Conservation (phyloP, 192 early-diverging fungal genomes). For the Coemansia sp. region DNA sequence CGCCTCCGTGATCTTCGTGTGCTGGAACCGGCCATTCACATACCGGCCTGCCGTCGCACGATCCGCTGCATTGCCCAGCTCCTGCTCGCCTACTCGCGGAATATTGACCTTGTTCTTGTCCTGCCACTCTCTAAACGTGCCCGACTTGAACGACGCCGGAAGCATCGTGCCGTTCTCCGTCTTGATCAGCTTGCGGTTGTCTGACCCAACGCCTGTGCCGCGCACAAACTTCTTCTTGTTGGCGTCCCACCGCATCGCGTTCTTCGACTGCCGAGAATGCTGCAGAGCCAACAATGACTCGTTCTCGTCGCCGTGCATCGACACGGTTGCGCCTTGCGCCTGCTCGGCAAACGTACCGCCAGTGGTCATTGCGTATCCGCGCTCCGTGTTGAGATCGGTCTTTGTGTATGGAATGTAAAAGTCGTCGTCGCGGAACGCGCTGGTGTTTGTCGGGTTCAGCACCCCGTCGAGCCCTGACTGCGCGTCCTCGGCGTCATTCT, state of each 20-base stretch:
- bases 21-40: constrained; percentile 66
- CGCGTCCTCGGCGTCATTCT: constrained; percentile 19
- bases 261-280: constrained; percentile 50
- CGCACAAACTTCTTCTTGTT: constrained; percentile 90
- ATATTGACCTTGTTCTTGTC: constrained; percentile 78
- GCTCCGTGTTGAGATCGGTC: constrained; percentile 83
- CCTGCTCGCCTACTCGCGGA: constrained; percentile 84
- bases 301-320: constrained; percentile 81
- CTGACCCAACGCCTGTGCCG: constrained; percentile 78
- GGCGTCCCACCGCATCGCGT: constrained; percentile 82
- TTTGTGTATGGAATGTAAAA: constrained; percentile 88
- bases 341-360: constrained; percentile 79
- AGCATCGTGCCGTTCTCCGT: constrained; percentile 90
- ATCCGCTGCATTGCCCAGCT: constrained; percentile 56
- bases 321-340: constrained; percentile 71
- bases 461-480: constrained; percentile 10
- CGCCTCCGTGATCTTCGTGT: constrained; percentile 72
- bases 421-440: constrained; percentile 67
- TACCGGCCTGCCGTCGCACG: constrained; percentile 49
- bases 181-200: constrained; percentile 94
- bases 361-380: constrained; percentile 71
- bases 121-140: constrained; percentile 88
- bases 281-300: constrained; percentile 62
- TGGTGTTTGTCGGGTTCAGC: constrained; percentile 30
- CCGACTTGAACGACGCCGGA: constrained; percentile 83